Evolutionary conservation across 179 eudicot species (phyloP).

Genomic region (Camellia oleifera): DNA sequence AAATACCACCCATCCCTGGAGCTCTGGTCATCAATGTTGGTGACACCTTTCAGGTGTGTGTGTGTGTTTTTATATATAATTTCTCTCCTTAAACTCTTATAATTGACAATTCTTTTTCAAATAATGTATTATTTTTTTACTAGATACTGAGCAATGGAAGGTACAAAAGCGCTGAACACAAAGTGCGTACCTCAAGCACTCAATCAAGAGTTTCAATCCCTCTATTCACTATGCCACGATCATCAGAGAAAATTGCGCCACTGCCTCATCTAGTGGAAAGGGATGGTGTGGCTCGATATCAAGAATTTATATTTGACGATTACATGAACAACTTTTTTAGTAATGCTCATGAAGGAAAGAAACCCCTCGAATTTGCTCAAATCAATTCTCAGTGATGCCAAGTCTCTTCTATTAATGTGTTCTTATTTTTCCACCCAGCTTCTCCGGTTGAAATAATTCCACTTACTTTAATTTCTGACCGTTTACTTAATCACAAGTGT

Average conservation of each 20-base stretch:
- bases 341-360: slow-evolving; percentile 34
- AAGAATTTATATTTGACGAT: slow-evolving; percentile 20
- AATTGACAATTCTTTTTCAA: too few relatives aligned
- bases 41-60: slow-evolving; percentile 29
- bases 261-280: slow-evolving; percentile 29
- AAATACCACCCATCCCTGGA: slow-evolving; percentile 31
- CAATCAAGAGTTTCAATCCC: slow-evolving; percentile 38
- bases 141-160: slow-evolving; percentile 39
- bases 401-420: too few relatives aligned
- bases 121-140: neutral
- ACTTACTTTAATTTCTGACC: too few relatives aligned
- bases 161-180: slow-evolving; percentile 37
- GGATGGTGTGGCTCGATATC: slow-evolving; percentile 28
- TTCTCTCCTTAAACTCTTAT: neutral
- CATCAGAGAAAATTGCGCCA: slow-evolving; percentile 25
- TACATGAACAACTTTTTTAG: slow-evolving; percentile 33
- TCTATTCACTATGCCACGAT: slow-evolving; percentile 19
- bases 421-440: too few relatives aligned
- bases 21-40: slow-evolving; percentile 40
- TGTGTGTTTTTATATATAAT: neutral
- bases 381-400: neutral
- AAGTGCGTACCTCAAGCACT: slow-evolving; percentile 32
- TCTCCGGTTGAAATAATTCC: too few relatives aligned
- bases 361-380: slow-evolving; percentile 33
- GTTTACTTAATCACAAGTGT: too few relatives aligned